Conservation (phyloP, 176 grass and related monocot genomes). For the Oryza brachyantha region DNA sequence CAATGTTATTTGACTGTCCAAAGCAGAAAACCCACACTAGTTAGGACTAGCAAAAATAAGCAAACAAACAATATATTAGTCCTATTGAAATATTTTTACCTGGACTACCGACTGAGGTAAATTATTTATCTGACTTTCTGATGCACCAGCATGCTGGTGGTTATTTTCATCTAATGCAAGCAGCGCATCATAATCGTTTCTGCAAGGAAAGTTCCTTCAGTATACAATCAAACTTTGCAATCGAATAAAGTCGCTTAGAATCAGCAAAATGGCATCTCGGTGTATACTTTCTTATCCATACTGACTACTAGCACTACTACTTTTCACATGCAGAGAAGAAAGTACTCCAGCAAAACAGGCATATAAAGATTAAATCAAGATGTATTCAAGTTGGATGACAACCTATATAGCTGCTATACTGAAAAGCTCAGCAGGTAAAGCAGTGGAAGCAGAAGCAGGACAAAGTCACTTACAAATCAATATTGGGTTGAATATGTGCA, state of each 20-base stretch:
- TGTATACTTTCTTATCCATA: constrained; percentile 8
- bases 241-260: background rate
- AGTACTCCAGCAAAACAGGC: background rate
- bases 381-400: constrained; percentile 3
- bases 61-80: background rate
- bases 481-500: constrained; percentile 45
- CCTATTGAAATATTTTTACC: constrained; percentile 37
- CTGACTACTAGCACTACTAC: background rate
- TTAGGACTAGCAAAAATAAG: background rate
- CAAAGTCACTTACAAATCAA: constrained; percentile 56
- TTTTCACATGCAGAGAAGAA: constrained; percentile 4
- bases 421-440: background rate
- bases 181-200: constrained; percentile 83
- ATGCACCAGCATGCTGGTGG: constrained; percentile 84
- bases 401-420: constrained; percentile 12
- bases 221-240: background rate
- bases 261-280: constrained; percentile 8
- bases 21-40: constrained; percentile 2
- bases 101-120: constrained; percentile 79
- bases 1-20: constrained; percentile 55
- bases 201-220: constrained; percentile 28
- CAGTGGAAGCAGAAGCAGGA: constrained; percentile 27
- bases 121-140: constrained; percentile 74
- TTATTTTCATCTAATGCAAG: constrained; percentile 91
- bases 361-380: constrained; percentile 23